Conservation (phyloP, 2,329 filamentous ascomycete species). For the Trichoderma semiorbis region DNA sequence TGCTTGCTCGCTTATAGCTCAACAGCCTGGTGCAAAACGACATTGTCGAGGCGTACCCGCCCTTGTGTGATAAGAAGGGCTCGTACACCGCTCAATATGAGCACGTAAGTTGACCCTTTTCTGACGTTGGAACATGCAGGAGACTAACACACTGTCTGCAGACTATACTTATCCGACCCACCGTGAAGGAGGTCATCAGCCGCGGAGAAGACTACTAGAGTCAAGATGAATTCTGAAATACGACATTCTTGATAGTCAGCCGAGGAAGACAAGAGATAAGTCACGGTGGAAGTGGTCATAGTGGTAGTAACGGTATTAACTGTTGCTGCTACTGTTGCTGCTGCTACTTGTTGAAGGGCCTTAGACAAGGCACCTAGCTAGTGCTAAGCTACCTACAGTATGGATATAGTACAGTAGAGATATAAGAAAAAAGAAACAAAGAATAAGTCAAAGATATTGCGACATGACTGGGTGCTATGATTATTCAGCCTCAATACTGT, state of each 20-base stretch:
- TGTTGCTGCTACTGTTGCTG: background rate
- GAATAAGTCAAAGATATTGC: background rate
- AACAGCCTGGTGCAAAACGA: constrained; percentile 81
- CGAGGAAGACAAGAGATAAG: background rate
- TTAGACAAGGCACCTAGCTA: background rate
- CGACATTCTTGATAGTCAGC: constrained; percentile 18
- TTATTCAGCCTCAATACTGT: background rate
- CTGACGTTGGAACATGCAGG: background rate
- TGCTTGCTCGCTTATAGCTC: constrained; percentile 48
- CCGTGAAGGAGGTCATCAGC: constrained; percentile 82
- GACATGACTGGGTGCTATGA: background rate
- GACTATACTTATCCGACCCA: constrained; percentile 75
- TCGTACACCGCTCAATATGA: constrained; percentile 94
- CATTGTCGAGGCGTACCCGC: constrained; percentile 87
- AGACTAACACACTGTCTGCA: constrained; percentile 30
- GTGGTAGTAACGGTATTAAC: background rate
- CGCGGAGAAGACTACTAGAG: constrained; percentile 77
- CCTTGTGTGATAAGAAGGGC: constrained; percentile 86
- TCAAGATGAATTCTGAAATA: constrained; percentile 29
- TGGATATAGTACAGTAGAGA: background rate
- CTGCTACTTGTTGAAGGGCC: background rate
- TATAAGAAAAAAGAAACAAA: background rate
- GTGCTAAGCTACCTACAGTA: background rate
- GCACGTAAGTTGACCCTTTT: constrained; percentile 63
- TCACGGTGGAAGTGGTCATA: background rate